phyloP scores from a whole-genome alignment of 768 basidiomycete species.

The Amanita subjunquillea region DNA sequence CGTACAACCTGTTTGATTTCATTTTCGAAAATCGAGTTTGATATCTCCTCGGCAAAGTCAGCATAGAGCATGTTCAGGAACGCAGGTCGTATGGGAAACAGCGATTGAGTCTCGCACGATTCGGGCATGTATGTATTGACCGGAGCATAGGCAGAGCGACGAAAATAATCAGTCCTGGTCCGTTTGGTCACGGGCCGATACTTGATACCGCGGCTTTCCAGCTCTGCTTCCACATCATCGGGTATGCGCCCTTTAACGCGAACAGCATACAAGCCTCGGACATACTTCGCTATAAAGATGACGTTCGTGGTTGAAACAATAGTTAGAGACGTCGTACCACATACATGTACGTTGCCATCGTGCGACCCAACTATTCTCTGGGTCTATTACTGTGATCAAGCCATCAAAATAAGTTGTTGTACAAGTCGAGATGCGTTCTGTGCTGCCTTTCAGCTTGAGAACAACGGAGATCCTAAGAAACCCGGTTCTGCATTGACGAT shows the following conservation, averaged over 20 bases:
- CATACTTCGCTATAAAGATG: constrained; percentile 63
- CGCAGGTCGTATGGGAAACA: neutral
- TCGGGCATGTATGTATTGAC: neutral
- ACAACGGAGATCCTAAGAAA: neutral
- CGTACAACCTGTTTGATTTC: too few species aligned
- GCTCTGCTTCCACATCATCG: constrained; percentile 75
- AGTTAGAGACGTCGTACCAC: constrained; percentile 17
- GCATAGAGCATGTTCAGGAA: neutral
- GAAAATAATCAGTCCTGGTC: constrained; percentile 46
- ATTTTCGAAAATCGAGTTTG: too few species aligned
- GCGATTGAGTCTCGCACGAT: neutral
- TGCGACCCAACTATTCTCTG: constrained; percentile 89
- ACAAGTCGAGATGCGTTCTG: constrained; percentile 75
- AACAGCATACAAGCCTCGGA: constrained; percentile 87
- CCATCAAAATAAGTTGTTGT: constrained; percentile 94
- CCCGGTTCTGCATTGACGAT: neutral
- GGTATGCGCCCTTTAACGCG: constrained; percentile 80
- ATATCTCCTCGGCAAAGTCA: neutral
- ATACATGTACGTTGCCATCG: constrained; percentile 91
- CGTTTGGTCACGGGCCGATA: constrained; percentile 77
- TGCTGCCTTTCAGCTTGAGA: constrained; percentile 74
- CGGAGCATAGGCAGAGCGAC: neutral
- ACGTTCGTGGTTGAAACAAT: neutral
- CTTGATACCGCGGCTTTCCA: constrained; percentile 67
- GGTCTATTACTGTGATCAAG: constrained; percentile 76